A percentile compares a stretch with the other conserved stretches of the same genome.
These are phyloP conservation scores for Quillaja saponaria DNA, from an alignment of 306 rosid species.

Conservation along the genomic window DNA sequence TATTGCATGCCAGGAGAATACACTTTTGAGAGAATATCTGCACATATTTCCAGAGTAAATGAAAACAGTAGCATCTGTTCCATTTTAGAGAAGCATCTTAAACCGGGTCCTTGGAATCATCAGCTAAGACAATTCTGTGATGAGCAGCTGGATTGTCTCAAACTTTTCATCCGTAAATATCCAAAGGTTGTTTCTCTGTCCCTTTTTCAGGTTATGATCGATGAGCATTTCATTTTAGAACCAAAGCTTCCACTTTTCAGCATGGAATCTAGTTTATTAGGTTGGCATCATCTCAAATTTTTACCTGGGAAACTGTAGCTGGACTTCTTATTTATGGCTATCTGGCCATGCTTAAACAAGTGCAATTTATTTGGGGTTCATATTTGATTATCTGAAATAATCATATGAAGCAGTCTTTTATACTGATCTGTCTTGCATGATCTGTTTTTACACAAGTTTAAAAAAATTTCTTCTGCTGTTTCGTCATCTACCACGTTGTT, in stretches of 20 bases:
- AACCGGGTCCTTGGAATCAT: conserved; percentile 77
- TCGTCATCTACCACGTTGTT: too few relatives aligned
- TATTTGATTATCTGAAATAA: too few relatives aligned
- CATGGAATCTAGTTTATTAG: neutral
- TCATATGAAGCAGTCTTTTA: too few relatives aligned
- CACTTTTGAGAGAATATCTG: conserved; percentile 24
- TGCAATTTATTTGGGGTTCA: too few relatives aligned
- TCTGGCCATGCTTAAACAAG: too few relatives aligned
- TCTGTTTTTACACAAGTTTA: too few relatives aligned
- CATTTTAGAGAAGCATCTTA: conserved; percentile 65
- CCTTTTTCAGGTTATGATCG: neutral
- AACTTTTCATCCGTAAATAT: conserved; percentile 64
- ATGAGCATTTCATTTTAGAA: neutral
- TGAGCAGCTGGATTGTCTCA: conserved; percentile 59
- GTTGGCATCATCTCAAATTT: neutral
- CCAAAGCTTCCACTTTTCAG: neutral
- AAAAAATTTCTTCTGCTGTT: too few relatives aligned
- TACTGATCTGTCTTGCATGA: too few relatives aligned
- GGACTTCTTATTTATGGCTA: too few relatives aligned
- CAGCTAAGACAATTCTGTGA: conserved; percentile 59
- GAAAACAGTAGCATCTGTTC: conserved; percentile 59
- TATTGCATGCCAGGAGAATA: conserved; percentile 13
- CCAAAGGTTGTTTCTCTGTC: conserved; percentile 54
- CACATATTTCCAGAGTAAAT: conserved; percentile 51
- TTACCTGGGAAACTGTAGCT: too few relatives aligned